These are phyloP conservation scores for Tuber microsphaerosporum DNA, from an alignment of 495 filamentous ascomycete species.

Conservation along the genomic window DNA sequence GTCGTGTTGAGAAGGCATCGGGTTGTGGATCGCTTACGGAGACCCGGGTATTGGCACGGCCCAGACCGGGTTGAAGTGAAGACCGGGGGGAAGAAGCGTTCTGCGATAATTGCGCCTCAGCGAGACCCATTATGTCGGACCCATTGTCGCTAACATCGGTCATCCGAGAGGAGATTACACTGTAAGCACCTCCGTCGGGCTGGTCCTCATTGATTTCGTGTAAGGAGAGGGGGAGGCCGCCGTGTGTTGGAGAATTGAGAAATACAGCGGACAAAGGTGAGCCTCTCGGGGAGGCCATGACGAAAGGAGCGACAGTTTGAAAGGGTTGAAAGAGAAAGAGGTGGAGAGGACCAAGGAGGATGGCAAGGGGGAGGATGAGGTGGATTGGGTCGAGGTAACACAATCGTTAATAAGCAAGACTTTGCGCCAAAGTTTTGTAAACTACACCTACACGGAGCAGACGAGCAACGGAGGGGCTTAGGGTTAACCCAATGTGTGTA, in stretches of 20 bases:
- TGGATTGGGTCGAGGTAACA: not conserved
- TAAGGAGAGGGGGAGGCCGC: constrained; percentile 36
- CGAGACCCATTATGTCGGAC: constrained; percentile 46
- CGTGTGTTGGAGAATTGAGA: constrained; percentile 24
- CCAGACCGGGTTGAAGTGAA: constrained; percentile 31
- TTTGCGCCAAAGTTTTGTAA: not conserved
- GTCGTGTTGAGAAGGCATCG: constrained; percentile 39
- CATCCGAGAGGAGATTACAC: constrained; percentile 76
- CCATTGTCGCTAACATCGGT: constrained; percentile 58
- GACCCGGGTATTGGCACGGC: constrained; percentile 42
- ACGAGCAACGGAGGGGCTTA: not conserved
- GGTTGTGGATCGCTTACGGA: constrained; percentile 45
- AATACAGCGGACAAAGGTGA: constrained; percentile 29
- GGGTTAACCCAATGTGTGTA: not conserved
- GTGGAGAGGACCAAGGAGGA: constrained; percentile 9
- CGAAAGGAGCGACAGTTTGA: constrained; percentile 11
- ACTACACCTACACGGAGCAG: not conserved
- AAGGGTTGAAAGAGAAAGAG: not conserved
- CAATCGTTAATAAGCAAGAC: not conserved
- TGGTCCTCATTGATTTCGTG: constrained; percentile 41
- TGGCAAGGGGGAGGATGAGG: constrained; percentile 2
- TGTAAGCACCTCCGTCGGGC: constrained; percentile 47
- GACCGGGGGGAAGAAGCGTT: constrained; percentile 36
- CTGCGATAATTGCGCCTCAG: constrained; percentile 40
- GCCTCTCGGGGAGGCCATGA: constrained; percentile 31